Evolutionary conservation across 2,329 filamentous ascomycete genomes (phyloP).

Genomic region (Nemania serpens): DNA sequence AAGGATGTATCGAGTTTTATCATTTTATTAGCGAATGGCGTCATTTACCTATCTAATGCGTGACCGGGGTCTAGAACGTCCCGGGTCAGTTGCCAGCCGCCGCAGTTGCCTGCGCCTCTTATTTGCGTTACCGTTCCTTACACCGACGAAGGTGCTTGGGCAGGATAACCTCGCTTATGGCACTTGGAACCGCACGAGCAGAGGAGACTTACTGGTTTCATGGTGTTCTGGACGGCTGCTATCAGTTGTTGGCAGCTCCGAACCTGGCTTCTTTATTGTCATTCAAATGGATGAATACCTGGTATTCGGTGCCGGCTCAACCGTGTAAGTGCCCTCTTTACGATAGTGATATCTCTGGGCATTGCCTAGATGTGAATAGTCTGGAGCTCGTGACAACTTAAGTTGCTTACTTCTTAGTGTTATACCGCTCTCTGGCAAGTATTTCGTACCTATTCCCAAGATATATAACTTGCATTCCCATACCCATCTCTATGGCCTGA

Average conservation of each 20-base stretch:
- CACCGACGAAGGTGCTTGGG: too few relatives aligned
- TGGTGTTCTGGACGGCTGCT: background rate
- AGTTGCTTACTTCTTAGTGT: background rate
- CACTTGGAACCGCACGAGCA: too few relatives aligned
- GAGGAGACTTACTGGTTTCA: background rate
- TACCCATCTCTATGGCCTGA: background rate
- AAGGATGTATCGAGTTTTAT: background rate
- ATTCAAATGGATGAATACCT: too few relatives aligned
- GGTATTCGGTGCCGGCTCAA: background rate
- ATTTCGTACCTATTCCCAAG: background rate
- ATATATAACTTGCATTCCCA: conserved; percentile 9
- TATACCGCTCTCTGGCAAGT: conserved; percentile 11
- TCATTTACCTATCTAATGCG: background rate
- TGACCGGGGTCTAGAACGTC: conserved; percentile 22
- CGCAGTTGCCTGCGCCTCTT: too few relatives aligned
- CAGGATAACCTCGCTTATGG: too few relatives aligned
- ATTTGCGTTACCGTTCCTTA: too few relatives aligned
- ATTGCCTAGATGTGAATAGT: background rate
- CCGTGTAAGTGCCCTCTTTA: background rate
- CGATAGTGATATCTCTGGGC: background rate
- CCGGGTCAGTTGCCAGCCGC: background rate
- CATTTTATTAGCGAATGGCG: conserved; percentile 5
- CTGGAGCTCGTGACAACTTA: background rate
- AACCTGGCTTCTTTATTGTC: background rate
- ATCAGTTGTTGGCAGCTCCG: background rate